Conservation (phyloP, 2,329 filamentous ascomycete species). For the Phoma sp. region DNA sequence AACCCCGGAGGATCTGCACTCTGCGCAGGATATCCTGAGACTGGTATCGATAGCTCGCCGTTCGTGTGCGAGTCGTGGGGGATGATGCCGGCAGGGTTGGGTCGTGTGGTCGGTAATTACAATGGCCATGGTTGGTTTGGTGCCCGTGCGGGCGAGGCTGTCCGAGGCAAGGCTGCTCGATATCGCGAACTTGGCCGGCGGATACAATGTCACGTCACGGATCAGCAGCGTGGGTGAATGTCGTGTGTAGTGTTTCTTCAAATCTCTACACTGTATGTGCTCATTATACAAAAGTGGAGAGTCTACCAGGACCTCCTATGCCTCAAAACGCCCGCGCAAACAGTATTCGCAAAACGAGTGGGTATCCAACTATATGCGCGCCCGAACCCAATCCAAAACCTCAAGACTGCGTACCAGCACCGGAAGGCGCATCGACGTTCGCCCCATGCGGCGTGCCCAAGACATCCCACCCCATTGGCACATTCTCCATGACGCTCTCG, state of each 20-base stretch:
- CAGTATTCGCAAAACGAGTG: slow-evolving; percentile 4
- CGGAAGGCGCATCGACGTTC: neutral
- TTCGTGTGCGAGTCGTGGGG: neutral
- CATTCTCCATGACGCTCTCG: slow-evolving; percentile 38
- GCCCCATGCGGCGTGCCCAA: slow-evolving; percentile 6
- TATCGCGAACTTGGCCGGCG: slow-evolving; percentile 6
- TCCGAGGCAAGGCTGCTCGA: neutral
- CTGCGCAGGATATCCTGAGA: slow-evolving; percentile 9
- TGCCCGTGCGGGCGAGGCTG: slow-evolving; percentile 7
- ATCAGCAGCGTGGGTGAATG: too few relatives aligned
- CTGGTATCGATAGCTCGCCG: slow-evolving; percentile 11
- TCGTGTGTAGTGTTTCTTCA: too few relatives aligned
- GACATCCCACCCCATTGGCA: slow-evolving; percentile 39
- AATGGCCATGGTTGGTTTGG: neutral
- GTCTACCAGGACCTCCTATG: neutral
- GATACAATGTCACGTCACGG: neutral
- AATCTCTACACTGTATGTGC: neutral
- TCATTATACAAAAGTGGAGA: slow-evolving; percentile 10
- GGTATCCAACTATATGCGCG: slow-evolving; percentile 6
- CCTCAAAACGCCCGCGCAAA: neutral
- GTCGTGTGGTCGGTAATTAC: slow-evolving; percentile 7
- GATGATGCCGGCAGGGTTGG: slow-evolving; percentile 7
- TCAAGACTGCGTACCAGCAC: neutral
- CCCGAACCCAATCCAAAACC: neutral
- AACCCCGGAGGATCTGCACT: slow-evolving; percentile 13